Conservation (phyloP, 495 filamentous ascomycete genomes). For the Aspergillus sclerotiicarbonarius region DNA sequence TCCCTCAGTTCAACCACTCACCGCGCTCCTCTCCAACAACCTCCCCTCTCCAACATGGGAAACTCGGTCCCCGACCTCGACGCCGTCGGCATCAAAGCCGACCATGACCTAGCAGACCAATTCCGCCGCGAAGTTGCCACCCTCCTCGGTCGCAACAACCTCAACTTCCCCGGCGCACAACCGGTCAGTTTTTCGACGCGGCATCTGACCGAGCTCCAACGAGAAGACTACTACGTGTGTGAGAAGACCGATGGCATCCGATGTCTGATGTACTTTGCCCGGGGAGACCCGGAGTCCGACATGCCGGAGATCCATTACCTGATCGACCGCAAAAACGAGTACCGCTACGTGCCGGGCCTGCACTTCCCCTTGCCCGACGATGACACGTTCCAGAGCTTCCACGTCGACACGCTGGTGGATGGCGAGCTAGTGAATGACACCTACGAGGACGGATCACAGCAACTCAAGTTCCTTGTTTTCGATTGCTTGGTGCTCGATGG, state of each 20-base stretch:
- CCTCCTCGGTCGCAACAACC: slow-evolving; percentile 65
- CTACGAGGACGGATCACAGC: slow-evolving; percentile 54
- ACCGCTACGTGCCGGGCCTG: slow-evolving; percentile 73
- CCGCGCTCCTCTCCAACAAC: background rate
- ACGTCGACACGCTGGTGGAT: slow-evolving; percentile 80
- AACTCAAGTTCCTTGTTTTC: slow-evolving; percentile 86
- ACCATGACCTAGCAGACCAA: slow-evolving; percentile 51
- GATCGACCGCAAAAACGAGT: slow-evolving; percentile 97
- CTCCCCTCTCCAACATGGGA: slow-evolving; percentile 28
- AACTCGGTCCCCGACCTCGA: slow-evolving; percentile 49
- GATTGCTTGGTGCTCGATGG: slow-evolving; percentile 85
- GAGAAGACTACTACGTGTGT: slow-evolving; percentile 90
- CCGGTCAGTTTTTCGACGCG: slow-evolving; percentile 82
- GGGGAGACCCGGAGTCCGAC: slow-evolving; percentile 46
- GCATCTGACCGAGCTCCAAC: slow-evolving; percentile 75
- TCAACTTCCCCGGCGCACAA: slow-evolving; percentile 86
- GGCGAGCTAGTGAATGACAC: slow-evolving; percentile 88
- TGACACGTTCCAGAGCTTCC: slow-evolving; percentile 59
- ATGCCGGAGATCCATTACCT: slow-evolving; percentile 67
- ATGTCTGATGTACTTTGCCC: slow-evolving; percentile 85
- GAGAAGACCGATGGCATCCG: slow-evolving; percentile 97
- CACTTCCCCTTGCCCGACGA: slow-evolving; percentile 75
- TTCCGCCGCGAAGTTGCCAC: slow-evolving; percentile 73
- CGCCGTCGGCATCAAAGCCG: slow-evolving; percentile 59
- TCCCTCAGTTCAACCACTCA: slow-evolving; percentile 1